Percentiles rank a stretch among this genome's conserved stretches.
phyloP scores from a whole-genome alignment of 495 filamentous ascomycete species.

The Trypethelium eluteriae region DNA sequence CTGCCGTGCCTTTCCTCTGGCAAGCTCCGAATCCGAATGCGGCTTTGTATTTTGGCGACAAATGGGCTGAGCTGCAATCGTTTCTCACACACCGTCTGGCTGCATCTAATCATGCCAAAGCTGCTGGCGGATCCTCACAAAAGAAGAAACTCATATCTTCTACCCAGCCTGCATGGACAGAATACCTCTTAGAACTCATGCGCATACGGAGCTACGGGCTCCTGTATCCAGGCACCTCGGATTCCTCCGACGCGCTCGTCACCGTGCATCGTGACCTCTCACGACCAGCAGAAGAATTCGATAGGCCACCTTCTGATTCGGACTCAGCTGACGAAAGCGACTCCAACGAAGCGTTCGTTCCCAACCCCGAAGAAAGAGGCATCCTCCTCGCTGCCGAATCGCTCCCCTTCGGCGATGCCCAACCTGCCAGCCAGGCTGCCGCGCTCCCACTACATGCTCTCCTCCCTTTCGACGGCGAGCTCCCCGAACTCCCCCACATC shows the following conservation, averaged over 20 bases:
- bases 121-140: slow-evolving; percentile 17
- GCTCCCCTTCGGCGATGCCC: slow-evolving; percentile 17
- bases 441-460: slow-evolving; percentile 28
- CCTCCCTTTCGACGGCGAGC: slow-evolving; percentile 34
- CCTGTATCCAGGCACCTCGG: slow-evolving; percentile 58
- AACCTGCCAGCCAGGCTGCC: slow-evolving; percentile 19
- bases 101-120: slow-evolving; percentile 24
- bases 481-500: slow-evolving; percentile 32
- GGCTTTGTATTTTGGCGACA: slow-evolving; percentile 69
- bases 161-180: slow-evolving; percentile 63
- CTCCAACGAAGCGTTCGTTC: not conserved
- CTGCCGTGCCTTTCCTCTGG: slow-evolving; percentile 61
- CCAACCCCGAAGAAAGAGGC: slow-evolving; percentile 19
- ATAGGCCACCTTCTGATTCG: slow-evolving; percentile 9
- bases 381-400: slow-evolving; percentile 25
- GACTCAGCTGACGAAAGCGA: slow-evolving; percentile 1
- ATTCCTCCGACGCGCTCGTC: slow-evolving; percentile 44
- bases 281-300: slow-evolving; percentile 60
- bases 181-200: slow-evolving; percentile 65
- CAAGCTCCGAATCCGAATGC: slow-evolving; percentile 75
- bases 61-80: slow-evolving; percentile 72
- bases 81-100: slow-evolving; percentile 56
- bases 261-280: slow-evolving; percentile 69
- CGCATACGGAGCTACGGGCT: slow-evolving; percentile 64
- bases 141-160: slow-evolving; percentile 41